phyloP scores from a whole-genome alignment of 2,329 filamentous ascomycete species.

The Cordyceps fumosorosea region DNA sequence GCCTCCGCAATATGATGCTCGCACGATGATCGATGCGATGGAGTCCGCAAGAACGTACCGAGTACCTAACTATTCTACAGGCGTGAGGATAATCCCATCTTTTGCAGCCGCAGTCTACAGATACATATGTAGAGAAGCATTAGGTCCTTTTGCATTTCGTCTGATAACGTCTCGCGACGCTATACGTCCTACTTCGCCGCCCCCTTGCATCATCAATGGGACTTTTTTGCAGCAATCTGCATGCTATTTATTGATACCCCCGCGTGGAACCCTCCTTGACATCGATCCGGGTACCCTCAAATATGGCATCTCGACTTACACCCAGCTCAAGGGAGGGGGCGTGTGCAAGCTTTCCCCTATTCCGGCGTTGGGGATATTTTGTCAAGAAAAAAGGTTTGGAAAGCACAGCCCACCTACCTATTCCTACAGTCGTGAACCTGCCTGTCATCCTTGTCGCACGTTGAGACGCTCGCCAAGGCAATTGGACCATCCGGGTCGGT shows the following conservation, averaged over 20 bases:
- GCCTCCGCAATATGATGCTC: too few relatives aligned
- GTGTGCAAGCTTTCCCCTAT: background rate
- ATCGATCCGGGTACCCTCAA: background rate
- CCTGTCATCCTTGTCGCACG: background rate
- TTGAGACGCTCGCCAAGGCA: background rate
- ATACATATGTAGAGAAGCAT: background rate
- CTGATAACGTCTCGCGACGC: background rate
- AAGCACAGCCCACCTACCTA: background rate
- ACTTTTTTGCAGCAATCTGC: background rate
- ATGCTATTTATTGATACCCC: background rate
- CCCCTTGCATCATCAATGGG: background rate
- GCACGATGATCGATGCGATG: too few relatives aligned
- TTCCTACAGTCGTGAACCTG: background rate
- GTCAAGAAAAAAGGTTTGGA: background rate
- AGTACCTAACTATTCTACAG: background rate
- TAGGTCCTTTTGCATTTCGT: background rate
- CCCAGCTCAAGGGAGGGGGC: background rate
- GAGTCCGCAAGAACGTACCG: too few relatives aligned
- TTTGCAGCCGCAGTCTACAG: background rate
- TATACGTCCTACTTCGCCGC: background rate
- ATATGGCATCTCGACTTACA: background rate
- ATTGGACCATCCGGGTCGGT: conserved; percentile 9
- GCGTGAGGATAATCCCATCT: background rate
- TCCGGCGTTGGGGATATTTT: background rate
- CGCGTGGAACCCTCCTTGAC: background rate